Conservation (phyloP, 148 eudicot genomes). For the Persicaria tinctoria region DNA sequence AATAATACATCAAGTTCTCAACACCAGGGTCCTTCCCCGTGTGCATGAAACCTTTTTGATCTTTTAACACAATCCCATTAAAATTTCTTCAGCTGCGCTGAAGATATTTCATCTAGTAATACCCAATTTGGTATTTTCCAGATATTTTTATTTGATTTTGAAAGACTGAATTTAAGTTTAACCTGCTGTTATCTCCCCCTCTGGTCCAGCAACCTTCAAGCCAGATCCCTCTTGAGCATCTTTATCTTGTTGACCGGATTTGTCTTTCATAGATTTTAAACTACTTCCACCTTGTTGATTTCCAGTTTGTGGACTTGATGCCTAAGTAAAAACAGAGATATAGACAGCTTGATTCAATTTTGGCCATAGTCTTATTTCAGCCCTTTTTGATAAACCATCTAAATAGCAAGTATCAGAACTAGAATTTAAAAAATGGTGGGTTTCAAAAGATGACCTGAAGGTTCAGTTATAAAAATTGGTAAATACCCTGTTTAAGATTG, state of each 20-base stretch:
- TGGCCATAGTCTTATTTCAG: not conserved
- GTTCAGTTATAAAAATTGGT: not conserved
- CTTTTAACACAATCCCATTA: not conserved
- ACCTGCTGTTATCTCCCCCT: slow-evolving; percentile 98
- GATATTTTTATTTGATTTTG: not conserved
- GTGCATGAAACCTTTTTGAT: no score
- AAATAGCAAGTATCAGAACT: not conserved
- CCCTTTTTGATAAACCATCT: not conserved
- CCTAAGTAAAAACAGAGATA: slow-evolving; percentile 29
- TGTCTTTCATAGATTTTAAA: slow-evolving; percentile 86
- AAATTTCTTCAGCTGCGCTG: not conserved
- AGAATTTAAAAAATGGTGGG: not conserved
- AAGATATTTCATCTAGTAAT: not conserved
- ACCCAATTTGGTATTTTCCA: not conserved
- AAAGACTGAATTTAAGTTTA: not conserved
- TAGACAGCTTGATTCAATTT: slow-evolving; percentile 5
- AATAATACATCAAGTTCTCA: not conserved
- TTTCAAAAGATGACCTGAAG: not conserved
- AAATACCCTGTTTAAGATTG: slow-evolving; percentile 71
- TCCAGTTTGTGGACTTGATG: slow-evolving; percentile 91
- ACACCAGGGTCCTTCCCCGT: no score
- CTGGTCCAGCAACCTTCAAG: slow-evolving; percentile 81
- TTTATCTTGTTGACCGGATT: slow-evolving; percentile 60
- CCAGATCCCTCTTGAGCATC: slow-evolving; percentile 77
- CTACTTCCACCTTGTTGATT: slow-evolving; percentile 70